Conservation (phyloP, 2,329 filamentous ascomycete genomes). For the Parastagonospora nodorum region DNA sequence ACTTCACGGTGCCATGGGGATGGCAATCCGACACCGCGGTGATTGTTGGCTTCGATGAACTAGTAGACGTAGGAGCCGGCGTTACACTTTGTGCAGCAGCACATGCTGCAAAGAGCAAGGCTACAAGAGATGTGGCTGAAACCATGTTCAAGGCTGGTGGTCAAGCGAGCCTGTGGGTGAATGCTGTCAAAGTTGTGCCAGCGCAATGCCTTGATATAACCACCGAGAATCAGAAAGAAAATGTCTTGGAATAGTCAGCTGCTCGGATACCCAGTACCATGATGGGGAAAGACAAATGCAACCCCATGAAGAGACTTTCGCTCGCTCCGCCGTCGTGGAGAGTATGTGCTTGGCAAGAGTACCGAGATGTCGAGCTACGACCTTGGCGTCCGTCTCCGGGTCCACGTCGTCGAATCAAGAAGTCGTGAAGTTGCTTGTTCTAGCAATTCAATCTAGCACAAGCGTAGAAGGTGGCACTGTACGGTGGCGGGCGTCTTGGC, state of each 20-base stretch:
- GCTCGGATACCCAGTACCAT: slow-evolving; percentile 17
- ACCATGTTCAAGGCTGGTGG: slow-evolving; percentile 15
- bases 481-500: slow-evolving; percentile 25
- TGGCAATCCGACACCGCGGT: slow-evolving; percentile 61
- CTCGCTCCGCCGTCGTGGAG: slow-evolving; percentile 1
- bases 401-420: slow-evolving; percentile 21
- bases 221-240: slow-evolving; percentile 1
- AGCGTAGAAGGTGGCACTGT: slow-evolving; percentile 7
- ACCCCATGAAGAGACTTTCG: slow-evolving; percentile 18
- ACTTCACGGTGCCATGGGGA: slow-evolving; percentile 54
- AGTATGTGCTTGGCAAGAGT: slow-evolving; percentile 27
- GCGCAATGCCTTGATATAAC: slow-evolving; percentile 26
- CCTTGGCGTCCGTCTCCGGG: slow-evolving; percentile 12
- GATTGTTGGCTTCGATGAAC: slow-evolving; percentile 24
- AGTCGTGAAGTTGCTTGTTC: slow-evolving; percentile 1
- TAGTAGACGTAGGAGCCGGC: slow-evolving; percentile 7
- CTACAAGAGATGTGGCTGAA: slow-evolving; percentile 3
- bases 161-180: slow-evolving; percentile 5
- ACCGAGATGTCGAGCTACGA: slow-evolving; percentile 35
- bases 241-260: slow-evolving; percentile 3
- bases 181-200: slow-evolving; percentile 5
- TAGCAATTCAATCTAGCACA: background rate
- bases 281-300: slow-evolving; percentile 12
- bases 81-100: slow-evolving; percentile 23
- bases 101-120: slow-evolving; percentile 10